These are phyloP conservation scores for Rhazya stricta DNA, from an alignment of 257 asterid genomes.

Conservation along the genomic window DNA sequence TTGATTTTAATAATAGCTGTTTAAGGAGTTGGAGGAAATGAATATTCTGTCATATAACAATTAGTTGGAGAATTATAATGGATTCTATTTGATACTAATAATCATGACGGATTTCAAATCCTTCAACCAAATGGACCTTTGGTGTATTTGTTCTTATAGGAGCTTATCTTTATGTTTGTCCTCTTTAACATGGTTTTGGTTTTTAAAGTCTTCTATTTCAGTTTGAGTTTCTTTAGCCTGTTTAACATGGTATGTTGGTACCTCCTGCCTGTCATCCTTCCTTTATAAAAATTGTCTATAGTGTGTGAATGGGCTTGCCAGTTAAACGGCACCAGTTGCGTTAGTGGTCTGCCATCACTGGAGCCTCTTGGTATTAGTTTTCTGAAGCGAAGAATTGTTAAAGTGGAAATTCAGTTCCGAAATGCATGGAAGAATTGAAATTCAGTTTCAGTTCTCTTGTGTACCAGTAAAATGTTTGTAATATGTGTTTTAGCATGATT, in stretches of 20 bases:
- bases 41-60: background rate
- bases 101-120: background rate
- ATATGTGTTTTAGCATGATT: background rate
- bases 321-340: background rate
- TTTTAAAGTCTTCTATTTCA: background rate
- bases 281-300: background rate
- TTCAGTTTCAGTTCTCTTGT: background rate
- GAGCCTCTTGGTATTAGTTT: background rate
- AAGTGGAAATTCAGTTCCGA: background rate
- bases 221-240: background rate
- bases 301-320: background rate
- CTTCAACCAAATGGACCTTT: background rate
- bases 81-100: background rate
- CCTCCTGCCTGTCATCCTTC: background rate
- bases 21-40: background rate
- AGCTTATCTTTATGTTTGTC: background rate
- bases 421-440: background rate
- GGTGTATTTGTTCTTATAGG: background rate
- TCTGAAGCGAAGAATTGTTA: background rate
- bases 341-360: background rate
- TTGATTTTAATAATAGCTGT: background rate
- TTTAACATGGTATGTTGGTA: background rate
- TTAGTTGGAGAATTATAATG: background rate
- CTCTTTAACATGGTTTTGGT: background rate
- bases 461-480: background rate